phyloP scores from a whole-genome alignment of 257 asterid species.

The Solanum sejunctum region DNA sequence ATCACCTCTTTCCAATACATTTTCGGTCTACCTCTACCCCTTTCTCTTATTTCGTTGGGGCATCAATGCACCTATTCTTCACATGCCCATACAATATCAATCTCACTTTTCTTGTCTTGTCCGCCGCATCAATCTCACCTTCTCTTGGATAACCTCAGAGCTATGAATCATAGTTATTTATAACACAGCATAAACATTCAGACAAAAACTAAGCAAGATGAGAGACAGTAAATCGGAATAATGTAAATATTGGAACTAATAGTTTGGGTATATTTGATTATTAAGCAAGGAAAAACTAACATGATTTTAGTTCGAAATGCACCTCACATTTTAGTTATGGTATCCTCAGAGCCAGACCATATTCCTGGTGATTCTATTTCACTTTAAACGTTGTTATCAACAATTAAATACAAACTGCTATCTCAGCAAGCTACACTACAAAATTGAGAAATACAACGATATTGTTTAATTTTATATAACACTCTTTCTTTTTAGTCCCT shows the following conservation, averaged over 20 bases:
- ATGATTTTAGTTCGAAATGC: neutral
- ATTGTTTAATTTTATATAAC: neutral
- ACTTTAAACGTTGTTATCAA: neutral
- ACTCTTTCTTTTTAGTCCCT: neutral
- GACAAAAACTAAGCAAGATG: neutral
- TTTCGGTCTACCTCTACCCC: too few species aligned
- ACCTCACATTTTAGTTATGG: neutral
- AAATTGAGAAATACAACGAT: neutral
- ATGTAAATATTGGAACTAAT: neutral
- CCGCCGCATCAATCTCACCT: too few species aligned
- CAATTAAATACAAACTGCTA: neutral
- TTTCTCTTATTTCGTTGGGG: too few species aligned
- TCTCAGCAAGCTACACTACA: neutral
- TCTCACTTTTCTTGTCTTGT: too few species aligned
- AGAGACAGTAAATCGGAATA: neutral
- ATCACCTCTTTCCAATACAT: too few species aligned
- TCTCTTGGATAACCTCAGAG: too few species aligned
- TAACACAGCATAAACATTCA: neutral
- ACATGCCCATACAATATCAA: too few species aligned
- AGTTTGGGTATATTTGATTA: neutral
- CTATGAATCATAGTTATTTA: too few species aligned
- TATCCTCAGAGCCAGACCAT: neutral
- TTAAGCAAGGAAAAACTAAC: neutral
- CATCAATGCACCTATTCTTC: too few species aligned
- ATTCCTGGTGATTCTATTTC: neutral